phyloP scores from a whole-genome alignment of 352 stramenopile species.

The Phytophthora vignae region DNA sequence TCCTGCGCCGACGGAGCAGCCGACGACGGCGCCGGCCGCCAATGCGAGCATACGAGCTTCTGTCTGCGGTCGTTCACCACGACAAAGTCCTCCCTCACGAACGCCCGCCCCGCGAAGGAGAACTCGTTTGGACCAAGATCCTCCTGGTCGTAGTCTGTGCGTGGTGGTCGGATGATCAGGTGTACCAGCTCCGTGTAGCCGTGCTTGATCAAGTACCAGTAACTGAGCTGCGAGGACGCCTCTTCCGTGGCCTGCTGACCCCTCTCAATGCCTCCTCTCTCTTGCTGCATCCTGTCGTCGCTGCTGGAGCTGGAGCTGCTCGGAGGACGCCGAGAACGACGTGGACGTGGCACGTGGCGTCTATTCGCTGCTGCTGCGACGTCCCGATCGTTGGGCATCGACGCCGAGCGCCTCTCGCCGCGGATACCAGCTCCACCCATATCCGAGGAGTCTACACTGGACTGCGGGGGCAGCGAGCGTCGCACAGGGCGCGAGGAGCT shows the following conservation, averaged over 20 bases:
- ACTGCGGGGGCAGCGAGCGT: constrained; percentile 25
- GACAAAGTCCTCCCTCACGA: constrained; percentile 93
- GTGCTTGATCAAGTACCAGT: constrained; percentile 88
- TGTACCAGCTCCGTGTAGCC: constrained; percentile 97
- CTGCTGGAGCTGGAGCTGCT: constrained; percentile 38
- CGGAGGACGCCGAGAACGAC: constrained; percentile 20
- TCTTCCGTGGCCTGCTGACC: constrained; percentile 80
- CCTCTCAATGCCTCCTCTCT: constrained; percentile 76
- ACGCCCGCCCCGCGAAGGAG: constrained; percentile 86
- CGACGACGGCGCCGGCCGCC: constrained; percentile 73
- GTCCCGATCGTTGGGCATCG: constrained; percentile 34
- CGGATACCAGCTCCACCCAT: neutral
- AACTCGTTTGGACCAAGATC: constrained; percentile 94
- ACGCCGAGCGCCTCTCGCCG: constrained; percentile 35
- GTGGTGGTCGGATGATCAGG: constrained; percentile 97
- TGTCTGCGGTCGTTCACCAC: constrained; percentile 81
- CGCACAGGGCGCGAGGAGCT: constrained; percentile 18
- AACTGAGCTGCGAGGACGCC: constrained; percentile 78
- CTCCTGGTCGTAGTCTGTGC: constrained; percentile 92
- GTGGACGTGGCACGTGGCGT: constrained; percentile 19
- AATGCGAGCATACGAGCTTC: constrained; percentile 95
- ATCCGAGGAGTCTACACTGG: constrained; percentile 24
- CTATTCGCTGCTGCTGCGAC: constrained; percentile 11
- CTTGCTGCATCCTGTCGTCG: constrained; percentile 33
- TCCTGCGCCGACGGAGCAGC: constrained; percentile 35